Percentiles rank a stretch among this genome's conserved stretches.
Evolutionary conservation across 106 monocot genomes (phyloP).

Genomic region (Iris macrosiphon): DNA sequence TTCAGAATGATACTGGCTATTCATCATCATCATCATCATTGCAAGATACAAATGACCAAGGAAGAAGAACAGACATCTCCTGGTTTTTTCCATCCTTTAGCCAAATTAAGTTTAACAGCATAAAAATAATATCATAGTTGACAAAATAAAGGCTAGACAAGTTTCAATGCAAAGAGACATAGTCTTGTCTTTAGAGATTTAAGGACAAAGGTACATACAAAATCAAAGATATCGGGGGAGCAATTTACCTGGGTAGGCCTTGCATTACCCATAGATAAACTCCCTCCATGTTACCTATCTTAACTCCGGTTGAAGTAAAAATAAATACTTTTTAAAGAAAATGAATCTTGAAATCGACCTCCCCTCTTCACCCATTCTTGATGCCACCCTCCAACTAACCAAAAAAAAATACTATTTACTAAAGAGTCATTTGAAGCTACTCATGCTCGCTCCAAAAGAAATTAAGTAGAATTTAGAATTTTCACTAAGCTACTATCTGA

Average conservation of each 20-base stretch:
- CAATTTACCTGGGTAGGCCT: constrained; percentile 20
- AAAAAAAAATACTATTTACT: constrained; percentile 37
- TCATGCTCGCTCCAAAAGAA: constrained; percentile 4
- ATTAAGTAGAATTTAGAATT: constrained; percentile 8
- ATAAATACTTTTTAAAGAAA: constrained; percentile 23
- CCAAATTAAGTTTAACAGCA: constrained; percentile 1
- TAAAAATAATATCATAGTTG: neutral
- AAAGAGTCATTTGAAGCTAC: constrained; percentile 2
- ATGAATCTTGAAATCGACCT: constrained; percentile 27
- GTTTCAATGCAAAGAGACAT: constrained; percentile 14
- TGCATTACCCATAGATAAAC: constrained; percentile 25
- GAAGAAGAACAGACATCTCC: neutral
- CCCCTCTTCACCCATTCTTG: constrained; percentile 4
- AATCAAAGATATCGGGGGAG: constrained; percentile 20
- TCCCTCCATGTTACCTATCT: constrained; percentile 20
- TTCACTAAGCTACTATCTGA: constrained; percentile 45
- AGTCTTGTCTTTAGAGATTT: neutral
- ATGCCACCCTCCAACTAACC: constrained; percentile 2
- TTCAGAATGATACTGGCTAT: neutral
- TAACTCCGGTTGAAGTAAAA: constrained; percentile 27
- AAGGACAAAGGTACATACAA: constrained; percentile 8
- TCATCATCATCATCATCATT: neutral
- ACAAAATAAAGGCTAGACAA: constrained; percentile 17
- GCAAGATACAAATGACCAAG: neutral
- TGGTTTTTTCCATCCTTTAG: neutral